Conservation (phyloP, 208 protist species). For the Trypanosoma avium region DNA sequence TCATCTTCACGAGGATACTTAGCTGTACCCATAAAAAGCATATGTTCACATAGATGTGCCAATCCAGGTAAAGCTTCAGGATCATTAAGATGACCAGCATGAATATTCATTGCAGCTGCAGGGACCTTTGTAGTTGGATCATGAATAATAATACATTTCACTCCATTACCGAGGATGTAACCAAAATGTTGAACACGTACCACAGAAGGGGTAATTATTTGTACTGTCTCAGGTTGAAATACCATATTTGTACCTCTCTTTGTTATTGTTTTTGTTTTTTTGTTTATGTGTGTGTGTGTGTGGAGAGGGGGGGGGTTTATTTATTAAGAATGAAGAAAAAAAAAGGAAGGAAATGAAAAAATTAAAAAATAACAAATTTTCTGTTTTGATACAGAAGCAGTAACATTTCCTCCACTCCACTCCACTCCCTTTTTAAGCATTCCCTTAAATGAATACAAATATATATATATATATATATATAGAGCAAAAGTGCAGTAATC, state of each 20-base stretch:
- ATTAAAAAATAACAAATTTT: neutral
- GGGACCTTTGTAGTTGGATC: conserved; percentile 57
- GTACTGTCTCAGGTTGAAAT: conserved; percentile 23
- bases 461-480: no score
- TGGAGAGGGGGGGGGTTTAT: no score
- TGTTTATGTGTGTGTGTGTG: no score
- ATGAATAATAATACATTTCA: conserved; percentile 74
- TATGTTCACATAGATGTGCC: conserved; percentile 94
- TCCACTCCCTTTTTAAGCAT: neutral
- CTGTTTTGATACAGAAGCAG: neutral
- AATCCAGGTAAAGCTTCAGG: conserved; percentile 67
- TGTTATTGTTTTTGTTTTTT: no score
- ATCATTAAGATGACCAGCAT: conserved; percentile 70
- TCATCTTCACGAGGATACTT: conserved; percentile 92
- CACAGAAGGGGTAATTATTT: conserved; percentile 52
- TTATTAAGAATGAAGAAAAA: neutral
- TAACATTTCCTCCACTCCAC: conserved; percentile 10
- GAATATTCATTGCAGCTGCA: conserved; percentile 76
- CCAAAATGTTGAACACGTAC: conserved; percentile 43
- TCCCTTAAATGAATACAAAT: neutral
- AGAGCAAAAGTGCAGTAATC: no score
- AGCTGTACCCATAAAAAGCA: conserved; percentile 94
- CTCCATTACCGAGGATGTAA: conserved; percentile 67
- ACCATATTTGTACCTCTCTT: neutral
- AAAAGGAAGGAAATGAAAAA: conserved; percentile 7